Evolutionary conservation across 2,329 filamentous ascomycete genomes (phyloP), one percentile per base, ranked within the genome.

Genomic region (Venturia asperata): DNA sequence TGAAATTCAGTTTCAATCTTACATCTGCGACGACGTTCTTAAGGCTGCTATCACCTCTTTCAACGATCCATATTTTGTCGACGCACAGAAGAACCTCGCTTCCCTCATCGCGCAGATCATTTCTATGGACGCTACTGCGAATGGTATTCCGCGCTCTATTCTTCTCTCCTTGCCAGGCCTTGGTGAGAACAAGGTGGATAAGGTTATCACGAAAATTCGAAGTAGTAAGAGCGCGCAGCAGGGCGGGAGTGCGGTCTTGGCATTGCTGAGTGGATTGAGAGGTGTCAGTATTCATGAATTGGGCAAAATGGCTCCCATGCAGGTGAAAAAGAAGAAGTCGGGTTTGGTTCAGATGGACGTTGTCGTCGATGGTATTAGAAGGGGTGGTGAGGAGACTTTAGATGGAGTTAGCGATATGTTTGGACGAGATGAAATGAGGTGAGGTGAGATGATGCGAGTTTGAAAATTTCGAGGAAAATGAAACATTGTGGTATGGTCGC

Each of bases 41-140:
- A 91, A 92, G 78, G 91, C 92, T 0, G 93, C 90, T 71, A 90
- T 97, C 73, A 90, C 88, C 1, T 95, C 90, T 1, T 85, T 99
- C 62, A 90, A 97, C 76, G 94, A 99, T 70, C 88, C 91, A 0
- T 97, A 97, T 76, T 99, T 97, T 76, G 92, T 97, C 42, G 94
- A 99, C 70, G 85, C 95, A 68, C 94, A 99, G 72, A 93, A 92
- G 73, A 92, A 99, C 63, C 82, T 99, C 27, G 93, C 92, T 0
- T 85, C 87, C 27, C 81, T 97, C 45, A 96, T 99, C 67, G 92
- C 92, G 0, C 85, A 87, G 4, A 94, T 97, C 67, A 82, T 96
- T 70, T 83, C 88, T 10, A 84, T 89, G 42, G 64, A 66, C 41
- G 64, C 41, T 96, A 96, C 73, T 85, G 85, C 9, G 72, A 37